phyloP scores from a whole-genome alignment of 768 basidiomycete species.

The Pisolithus marmoratus region DNA sequence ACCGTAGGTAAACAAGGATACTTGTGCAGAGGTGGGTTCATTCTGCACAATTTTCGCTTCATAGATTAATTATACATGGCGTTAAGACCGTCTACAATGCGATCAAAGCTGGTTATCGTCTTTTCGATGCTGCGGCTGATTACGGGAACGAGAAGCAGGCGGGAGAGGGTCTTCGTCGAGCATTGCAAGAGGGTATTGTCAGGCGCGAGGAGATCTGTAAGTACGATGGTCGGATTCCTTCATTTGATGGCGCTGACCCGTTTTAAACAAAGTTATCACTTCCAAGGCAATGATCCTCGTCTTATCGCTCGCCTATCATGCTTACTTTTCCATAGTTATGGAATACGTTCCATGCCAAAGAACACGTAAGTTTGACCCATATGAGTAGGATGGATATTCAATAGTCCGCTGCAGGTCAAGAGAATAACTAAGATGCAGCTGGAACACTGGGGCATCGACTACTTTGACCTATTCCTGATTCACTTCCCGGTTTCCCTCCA shows the following conservation, averaged over 20 bases:
- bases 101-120: slow-evolving; percentile 81
- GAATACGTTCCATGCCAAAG: slow-evolving; percentile 84
- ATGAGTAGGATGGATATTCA: background rate
- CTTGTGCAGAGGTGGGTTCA: slow-evolving; percentile 52
- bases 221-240: slow-evolving; percentile 19
- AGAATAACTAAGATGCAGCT: slow-evolving; percentile 58
- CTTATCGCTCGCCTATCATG: slow-evolving; percentile 1
- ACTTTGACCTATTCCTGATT: slow-evolving; percentile 75
- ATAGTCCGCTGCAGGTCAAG: slow-evolving; percentile 40
- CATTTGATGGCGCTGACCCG: slow-evolving; percentile 1
- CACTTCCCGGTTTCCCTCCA: slow-evolving; percentile 83
- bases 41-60: background rate
- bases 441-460: slow-evolving; percentile 75
- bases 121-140: slow-evolving; percentile 81
- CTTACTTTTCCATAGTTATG: slow-evolving; percentile 49
- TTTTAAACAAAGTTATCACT: slow-evolving; percentile 57
- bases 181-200: slow-evolving; percentile 76
- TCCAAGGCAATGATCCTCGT: slow-evolving; percentile 51
- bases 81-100: slow-evolving; percentile 73
- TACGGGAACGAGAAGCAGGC: slow-evolving; percentile 89
- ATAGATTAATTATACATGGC: slow-evolving; percentile 1
- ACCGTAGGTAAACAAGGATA: slow-evolving; percentile 48
- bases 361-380: slow-evolving; percentile 46
- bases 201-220: slow-evolving; percentile 84
- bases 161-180: slow-evolving; percentile 70